Base-by-base conservation (phyloP, 108 stramenopile species). In the Stephanodiscus minutulus region DNA sequence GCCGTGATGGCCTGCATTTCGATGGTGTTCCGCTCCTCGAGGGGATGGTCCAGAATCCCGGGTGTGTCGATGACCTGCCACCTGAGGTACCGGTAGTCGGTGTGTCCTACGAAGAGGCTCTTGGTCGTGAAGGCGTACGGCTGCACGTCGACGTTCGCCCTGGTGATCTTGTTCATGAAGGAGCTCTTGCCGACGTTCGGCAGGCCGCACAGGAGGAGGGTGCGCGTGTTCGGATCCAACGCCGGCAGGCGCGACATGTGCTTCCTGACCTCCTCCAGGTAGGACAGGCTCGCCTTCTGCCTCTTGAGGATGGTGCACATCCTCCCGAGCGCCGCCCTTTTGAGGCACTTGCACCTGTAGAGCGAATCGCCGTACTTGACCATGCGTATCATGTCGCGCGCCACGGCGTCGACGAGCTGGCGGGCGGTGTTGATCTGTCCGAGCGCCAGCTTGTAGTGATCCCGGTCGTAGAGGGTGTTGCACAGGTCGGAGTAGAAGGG, bases 41-140 rank as follows among this genome's bases (percentile, higher is more conserved):
- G 73, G 7, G 97, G 81, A 69, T 97, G 95, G 76, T 99, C 99
- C 67, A 99, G 76, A 57, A 99, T 98, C 17, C 99, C 99, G 12
- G 99, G 99, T 11, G 99, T 99, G 81, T 99, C 99, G 76, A 99
- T 96, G 44, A 98, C 98, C 86, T 99, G 99, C 99, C 99, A 99
- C 53, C 98, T 83, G 73, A 98, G 74, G 73, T 97, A 99, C 57
- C 93, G 86, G 87, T 99, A 96, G 81, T 99, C 99, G 77, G 96
- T 96, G 78, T 99, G 99, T 25, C 99, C 99, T 7, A 99, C 99
- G 74, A 97, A 99, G 59, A 99, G 81, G 48, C 95, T 92, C 88
- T 99, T 99, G 78, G 99, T 99, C 2, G 99, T 99, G 72, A 99
- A 99, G 0, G 99, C 99, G 76, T 98, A 99, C 8, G 99, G 99